phyloP scores from a whole-genome alignment of 2,329 filamentous ascomycete genomes.

The Coniochaeta ligniaria region DNA sequence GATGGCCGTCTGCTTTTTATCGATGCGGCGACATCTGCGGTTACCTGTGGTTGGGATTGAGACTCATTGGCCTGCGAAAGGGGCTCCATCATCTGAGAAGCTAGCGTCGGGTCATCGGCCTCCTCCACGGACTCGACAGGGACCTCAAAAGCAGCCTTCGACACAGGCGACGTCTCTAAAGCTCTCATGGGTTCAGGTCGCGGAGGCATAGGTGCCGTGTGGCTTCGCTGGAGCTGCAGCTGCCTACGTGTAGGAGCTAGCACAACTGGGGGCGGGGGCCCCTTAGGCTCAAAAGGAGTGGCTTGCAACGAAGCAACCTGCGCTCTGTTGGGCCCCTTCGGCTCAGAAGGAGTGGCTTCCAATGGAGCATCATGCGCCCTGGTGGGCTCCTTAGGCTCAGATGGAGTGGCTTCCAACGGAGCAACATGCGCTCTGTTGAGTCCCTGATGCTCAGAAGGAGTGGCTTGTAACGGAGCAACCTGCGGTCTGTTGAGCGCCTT shows the following conservation, averaged over 20 bases:
- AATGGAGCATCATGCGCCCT: no score
- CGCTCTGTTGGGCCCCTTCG: no score
- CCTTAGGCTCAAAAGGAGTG: background rate
- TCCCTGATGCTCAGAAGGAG: background rate
- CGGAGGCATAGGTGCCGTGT: background rate
- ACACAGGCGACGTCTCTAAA: background rate
- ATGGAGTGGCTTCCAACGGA: no score
- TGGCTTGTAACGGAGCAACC: background rate
- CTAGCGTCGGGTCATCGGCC: background rate
- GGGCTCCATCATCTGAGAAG: background rate
- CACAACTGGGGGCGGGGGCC: background rate
- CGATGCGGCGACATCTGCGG: background rate
- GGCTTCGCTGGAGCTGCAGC: background rate
- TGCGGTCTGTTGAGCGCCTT: slow-evolving; percentile 12
- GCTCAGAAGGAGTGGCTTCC: no score
- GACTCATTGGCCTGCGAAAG: background rate
- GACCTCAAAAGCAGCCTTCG: background rate
- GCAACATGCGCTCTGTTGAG: no score
- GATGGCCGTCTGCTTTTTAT: background rate
- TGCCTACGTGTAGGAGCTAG: background rate
- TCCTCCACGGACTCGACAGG: background rate
- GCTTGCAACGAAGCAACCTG: background rate
- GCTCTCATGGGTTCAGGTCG: background rate
- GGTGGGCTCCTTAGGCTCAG: no score
- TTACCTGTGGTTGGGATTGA: background rate